These are phyloP conservation scores for Favolaschia claudopus DNA, from an alignment of 768 basidiomycete species.

Conservation along the genomic window DNA sequence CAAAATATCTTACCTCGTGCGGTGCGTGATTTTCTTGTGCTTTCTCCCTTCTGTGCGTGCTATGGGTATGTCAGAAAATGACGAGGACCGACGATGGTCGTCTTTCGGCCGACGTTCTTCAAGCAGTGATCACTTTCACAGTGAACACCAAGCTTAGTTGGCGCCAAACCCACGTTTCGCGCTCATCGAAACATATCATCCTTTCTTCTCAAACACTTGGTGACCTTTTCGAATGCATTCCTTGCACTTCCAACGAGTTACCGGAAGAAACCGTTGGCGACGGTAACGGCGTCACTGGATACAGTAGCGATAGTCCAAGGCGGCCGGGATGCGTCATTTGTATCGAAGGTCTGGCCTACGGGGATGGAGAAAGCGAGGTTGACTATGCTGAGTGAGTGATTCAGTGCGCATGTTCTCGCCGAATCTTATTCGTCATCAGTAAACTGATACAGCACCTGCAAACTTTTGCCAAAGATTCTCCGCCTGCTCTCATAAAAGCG, in stretches of 20 bases:
- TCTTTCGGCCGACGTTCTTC: conserved; percentile 26
- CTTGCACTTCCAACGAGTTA: conserved; percentile 67
- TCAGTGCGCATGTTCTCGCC: neutral
- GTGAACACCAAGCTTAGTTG: conserved; percentile 68
- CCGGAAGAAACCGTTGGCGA: conserved; percentile 48
- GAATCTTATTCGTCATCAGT: conserved; percentile 39
- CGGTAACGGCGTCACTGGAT: conserved; percentile 42
- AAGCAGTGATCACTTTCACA: conserved; percentile 66
- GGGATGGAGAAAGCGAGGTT: conserved; percentile 52
- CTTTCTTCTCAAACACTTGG: conserved; percentile 77
- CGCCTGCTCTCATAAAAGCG: conserved; percentile 44
- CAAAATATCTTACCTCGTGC: conserved; percentile 60
- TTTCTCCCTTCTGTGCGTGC: neutral
- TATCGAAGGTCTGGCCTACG: conserved; percentile 67
- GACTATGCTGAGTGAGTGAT: conserved; percentile 63
- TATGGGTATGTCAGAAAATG: conserved; percentile 33
- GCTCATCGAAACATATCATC: conserved; percentile 72
- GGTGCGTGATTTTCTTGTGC: conserved; percentile 37
- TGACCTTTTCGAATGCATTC: conserved; percentile 65
- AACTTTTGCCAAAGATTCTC: conserved; percentile 40
- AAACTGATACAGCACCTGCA: conserved; percentile 51
- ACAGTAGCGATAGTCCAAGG: conserved; percentile 27
- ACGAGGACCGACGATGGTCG: conserved; percentile 29
- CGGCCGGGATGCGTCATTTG: conserved; percentile 58
- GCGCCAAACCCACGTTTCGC: conserved; percentile 64